Conservation (phyloP, 768 basidiomycete species). For the Pulveroboletus sp. region DNA sequence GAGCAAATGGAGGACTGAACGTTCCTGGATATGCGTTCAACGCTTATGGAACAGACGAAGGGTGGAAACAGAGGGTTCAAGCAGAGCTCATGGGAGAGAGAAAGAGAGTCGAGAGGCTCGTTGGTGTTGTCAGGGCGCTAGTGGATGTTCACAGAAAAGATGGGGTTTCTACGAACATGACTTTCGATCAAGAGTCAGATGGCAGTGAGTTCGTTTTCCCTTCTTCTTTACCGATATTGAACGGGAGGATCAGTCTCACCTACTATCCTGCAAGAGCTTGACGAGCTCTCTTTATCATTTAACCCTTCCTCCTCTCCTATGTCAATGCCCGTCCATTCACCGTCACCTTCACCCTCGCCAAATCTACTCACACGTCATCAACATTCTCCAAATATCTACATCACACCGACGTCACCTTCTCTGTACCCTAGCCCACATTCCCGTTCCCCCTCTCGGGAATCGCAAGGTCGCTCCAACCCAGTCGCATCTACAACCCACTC, state of each 20-base stretch:
- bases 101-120: conserved; percentile 58
- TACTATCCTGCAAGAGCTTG: conserved; percentile 25
- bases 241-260: conserved; percentile 12
- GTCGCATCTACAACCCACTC: conserved; percentile 10
- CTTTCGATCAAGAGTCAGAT: conserved; percentile 11
- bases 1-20: conserved; percentile 10
- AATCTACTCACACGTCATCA: conserved; percentile 12
- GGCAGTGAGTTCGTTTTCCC: conserved; percentile 9
- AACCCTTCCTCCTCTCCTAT: conserved; percentile 16
- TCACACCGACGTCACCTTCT: conserved; percentile 55
- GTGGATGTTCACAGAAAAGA: conserved; percentile 59
- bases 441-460: conserved; percentile 20
- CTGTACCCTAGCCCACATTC: conserved; percentile 20
- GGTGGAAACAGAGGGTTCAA: too few relatives aligned
- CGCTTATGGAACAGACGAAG: neutral
- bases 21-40: conserved; percentile 12
- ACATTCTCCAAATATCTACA: conserved; percentile 62
- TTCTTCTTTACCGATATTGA: conserved; percentile 1
- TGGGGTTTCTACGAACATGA: neutral
- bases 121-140: conserved; percentile 52
- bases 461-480: conserved; percentile 8
- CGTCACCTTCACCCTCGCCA: conserved; percentile 29
- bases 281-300: conserved; percentile 27
- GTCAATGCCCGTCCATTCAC: conserved; percentile 17
- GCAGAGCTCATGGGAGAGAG: too few relatives aligned